Evolutionary conservation across 768 basidiomycete genomes (phyloP).

Genomic region (Collybia sordida): DNA sequence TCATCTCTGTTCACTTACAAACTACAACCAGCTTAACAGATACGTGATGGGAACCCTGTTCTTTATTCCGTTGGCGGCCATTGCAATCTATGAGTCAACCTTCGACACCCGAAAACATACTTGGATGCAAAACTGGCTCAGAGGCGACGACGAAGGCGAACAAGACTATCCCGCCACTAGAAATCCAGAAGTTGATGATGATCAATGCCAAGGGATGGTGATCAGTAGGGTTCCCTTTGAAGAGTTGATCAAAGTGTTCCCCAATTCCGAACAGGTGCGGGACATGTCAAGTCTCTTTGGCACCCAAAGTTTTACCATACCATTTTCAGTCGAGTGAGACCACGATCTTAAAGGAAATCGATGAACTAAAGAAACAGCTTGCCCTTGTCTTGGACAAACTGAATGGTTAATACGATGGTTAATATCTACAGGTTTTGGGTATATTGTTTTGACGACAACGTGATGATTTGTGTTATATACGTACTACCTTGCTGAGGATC

Average conservation of each 20-base stretch:
- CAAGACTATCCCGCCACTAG: constrained; percentile 50
- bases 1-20: constrained; percentile 5
- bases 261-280: constrained; percentile 68
- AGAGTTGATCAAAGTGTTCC: constrained; percentile 70
- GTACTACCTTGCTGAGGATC: too few relatives aligned
- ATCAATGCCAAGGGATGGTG: constrained; percentile 50
- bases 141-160: constrained; percentile 55
- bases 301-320: constrained; percentile 1
- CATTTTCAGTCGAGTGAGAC: constrained; percentile 64
- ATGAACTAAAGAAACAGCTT: constrained; percentile 50
- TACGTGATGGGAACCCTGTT: constrained; percentile 79
- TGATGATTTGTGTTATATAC: too few relatives aligned
- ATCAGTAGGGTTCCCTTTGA: constrained; percentile 74
- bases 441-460: too few relatives aligned
- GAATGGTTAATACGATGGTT: constrained; percentile 13
- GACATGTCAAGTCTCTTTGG: background rate
- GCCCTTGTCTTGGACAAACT: constrained; percentile 36
- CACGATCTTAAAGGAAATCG: constrained; percentile 63
- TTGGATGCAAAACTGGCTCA: constrained; percentile 74
- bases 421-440: too few relatives aligned
- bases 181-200: constrained; percentile 63
- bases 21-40: constrained; percentile 61
- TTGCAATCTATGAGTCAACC: constrained; percentile 76
- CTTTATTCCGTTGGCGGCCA: constrained; percentile 70
- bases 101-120: constrained; percentile 44